Base-by-base conservation (phyloP, 768 basidiomycete genomes). In the Kockovaella imperatae region DNA sequence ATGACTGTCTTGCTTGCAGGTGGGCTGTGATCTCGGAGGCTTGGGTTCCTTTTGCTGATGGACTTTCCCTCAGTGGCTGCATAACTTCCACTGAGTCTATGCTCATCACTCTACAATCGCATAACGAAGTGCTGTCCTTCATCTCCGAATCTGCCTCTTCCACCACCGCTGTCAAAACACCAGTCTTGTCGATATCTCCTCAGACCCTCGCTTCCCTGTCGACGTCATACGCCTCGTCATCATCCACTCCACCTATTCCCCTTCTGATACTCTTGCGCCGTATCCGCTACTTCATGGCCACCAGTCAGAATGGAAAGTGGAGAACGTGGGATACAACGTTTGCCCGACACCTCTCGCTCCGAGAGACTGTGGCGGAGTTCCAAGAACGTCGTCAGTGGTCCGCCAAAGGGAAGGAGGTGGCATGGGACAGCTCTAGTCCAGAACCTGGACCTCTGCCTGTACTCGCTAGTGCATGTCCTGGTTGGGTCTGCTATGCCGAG, bases 401-500 rank as follows among this genome's bases (percentile, higher is more conserved):
- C 6, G 51, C 47, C 30, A 66, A 56, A 49, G 60, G 49, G 23
- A 68, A 63, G 45, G 46, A 46, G 20, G 48, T 46, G 2, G 46
- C 38, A 21, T 35, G 42, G 21, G 25, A 20, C 13, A 35, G 42
- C 20, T 34, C 34, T 7, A 35, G 35, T 7, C 36, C 49, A 11
- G 31, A 42, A 25, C 40, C 47, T 4, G 51, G 49, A n/a, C 35
- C 42, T 18, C 71, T 96, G 23, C 95, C 95, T 0, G 90, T 99
- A 82, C 75, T 99, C 21, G 83, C 89, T 3, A 90, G 88, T 59
- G 88, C 95, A 14, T 97, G 95, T 73, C 95, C 95, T 0, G 95
- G 95, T 14, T 97, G 95, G 95, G 85, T 99, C 49, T 99, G 95
- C 68, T 97, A 97, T 69, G 93, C 90, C 15, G 95, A 99, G 73